Evolutionary conservation across 129 eudicot genomes (phyloP), one percentile per base, ranked within the genome.

Genomic region (Pseudognaphalium luteoalbum): DNA sequence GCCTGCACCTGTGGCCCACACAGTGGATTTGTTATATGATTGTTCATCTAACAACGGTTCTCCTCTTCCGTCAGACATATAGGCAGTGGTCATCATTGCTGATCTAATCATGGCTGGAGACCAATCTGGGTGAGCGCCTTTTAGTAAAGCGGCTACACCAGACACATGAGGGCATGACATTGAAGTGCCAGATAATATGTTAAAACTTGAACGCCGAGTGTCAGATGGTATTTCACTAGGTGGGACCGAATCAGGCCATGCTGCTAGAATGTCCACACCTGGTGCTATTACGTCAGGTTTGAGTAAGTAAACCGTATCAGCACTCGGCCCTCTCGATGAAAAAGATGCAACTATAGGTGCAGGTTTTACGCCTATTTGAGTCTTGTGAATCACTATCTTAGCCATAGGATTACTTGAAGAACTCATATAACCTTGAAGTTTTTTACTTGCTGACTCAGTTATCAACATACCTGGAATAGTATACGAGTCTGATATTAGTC

Each of bases 81-180:
- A 88, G 3, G 71, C 71, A 0, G 86, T 72, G 44, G 86, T 82
- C 86, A 82, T 82, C 72, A 82, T 68, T 28, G 82, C 86, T 4
- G 86, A 82, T 22, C 71, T 58, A 37, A 93, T 87, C 93, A 88
- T 87, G 2, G 98, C 98, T 0, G 97, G 96, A 29, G 97, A 84
- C 98, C 98, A 93, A 60, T 91, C 96, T 11, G 97, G 93, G 72
- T 91, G 96, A 25, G 96, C 93, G 21, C 97, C 97, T 81, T 93
- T 93, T 6, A 91, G 82, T 59, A 93, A 76, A 17, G 96, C 96
- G 0, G 89, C 90, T n/a, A 91, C 72, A 33, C 98, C 98, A 0
- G 97, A 85, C 6, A 84, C 93, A 65, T 93, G 98, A 1, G 98
- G 98, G 74, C 97, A 90, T 0, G 98, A 85, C 98, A 91, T 90